Conservation (phyloP, 176 grass and related monocot species). For the Zizania latifolia region DNA sequence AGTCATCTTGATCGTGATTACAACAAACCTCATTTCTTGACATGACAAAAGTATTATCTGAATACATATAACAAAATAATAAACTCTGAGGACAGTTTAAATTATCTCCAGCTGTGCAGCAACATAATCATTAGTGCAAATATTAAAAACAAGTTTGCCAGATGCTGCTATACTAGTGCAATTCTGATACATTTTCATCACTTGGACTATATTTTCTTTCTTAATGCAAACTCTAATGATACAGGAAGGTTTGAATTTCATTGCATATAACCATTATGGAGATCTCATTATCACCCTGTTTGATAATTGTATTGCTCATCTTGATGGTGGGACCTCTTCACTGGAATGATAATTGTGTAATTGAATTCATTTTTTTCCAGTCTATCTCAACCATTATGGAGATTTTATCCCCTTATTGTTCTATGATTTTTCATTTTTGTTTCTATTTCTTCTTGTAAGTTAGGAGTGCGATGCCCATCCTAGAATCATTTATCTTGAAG, state of each 20-base stretch:
- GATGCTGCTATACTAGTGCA: neutral
- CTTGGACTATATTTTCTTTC: neutral
- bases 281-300: neutral
- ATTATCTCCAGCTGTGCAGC: neutral
- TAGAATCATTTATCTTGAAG: neutral
- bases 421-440: neutral
- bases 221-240: neutral
- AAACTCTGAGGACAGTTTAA: neutral
- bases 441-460: neutral
- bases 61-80: conserved; percentile 1
- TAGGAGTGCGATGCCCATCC: neutral
- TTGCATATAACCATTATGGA: neutral
- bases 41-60: neutral
- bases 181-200: neutral
- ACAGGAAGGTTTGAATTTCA: neutral
- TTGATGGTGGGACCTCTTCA: neutral
- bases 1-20: neutral
- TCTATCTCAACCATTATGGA: neutral
- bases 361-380: neutral
- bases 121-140: neutral
- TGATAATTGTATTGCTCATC: neutral
- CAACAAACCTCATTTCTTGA: neutral
- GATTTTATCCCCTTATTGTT: neutral
- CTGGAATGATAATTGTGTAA: neutral
- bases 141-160: neutral